Conservation (phyloP, 2,329 filamentous ascomycete species). For the Alternaria ethzedia region DNA sequence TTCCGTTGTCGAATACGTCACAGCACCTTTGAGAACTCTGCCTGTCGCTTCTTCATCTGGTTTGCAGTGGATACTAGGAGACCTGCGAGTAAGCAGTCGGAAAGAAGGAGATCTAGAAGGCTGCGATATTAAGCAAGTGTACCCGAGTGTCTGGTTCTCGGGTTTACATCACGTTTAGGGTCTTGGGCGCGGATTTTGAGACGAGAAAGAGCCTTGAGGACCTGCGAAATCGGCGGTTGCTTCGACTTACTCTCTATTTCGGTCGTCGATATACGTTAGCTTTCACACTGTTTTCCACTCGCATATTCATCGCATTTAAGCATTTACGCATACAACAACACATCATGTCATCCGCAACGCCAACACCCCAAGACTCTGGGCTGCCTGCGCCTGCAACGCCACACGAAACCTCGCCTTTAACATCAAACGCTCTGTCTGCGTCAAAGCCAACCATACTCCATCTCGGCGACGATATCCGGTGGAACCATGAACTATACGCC, state of each 20-base stretch:
- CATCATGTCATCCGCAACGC: slow-evolving; percentile 31
- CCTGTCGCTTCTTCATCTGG: background rate
- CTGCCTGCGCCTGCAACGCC: slow-evolving; percentile 17
- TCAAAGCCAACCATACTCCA: slow-evolving; percentile 51
- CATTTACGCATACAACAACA: background rate
- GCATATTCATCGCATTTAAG: background rate
- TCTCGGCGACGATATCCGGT: slow-evolving; percentile 53
- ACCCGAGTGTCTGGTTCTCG: background rate
- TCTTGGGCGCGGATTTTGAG: background rate
- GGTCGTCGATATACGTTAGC: background rate
- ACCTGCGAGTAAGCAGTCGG: background rate
- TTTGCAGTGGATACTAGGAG: background rate
- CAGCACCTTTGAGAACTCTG: background rate
- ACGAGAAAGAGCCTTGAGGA: background rate
- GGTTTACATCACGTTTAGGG: background rate
- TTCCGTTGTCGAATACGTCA: background rate
- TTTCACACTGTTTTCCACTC: background rate
- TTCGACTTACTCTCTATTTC: background rate
- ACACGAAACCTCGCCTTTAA: background rate
- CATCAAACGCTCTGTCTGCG: background rate
- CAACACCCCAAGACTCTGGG: slow-evolving; percentile 34
- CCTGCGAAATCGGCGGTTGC: background rate
- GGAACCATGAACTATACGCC: slow-evolving; percentile 53
- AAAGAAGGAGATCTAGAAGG: background rate
- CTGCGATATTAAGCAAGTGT: background rate